Conservation (phyloP, 257 asterid genomes). For the Coffea canephora region DNA sequence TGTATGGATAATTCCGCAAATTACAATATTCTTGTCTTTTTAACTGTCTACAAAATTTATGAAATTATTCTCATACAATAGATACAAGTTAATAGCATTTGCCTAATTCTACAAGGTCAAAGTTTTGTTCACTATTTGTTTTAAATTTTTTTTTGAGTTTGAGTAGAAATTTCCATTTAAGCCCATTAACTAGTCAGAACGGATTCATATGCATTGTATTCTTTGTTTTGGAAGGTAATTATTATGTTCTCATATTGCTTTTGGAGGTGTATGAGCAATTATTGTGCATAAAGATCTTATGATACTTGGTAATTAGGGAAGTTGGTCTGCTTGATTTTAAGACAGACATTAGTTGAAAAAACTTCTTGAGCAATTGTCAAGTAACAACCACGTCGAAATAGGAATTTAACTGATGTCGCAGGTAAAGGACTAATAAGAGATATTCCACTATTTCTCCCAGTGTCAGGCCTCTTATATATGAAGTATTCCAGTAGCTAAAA, state of each 20-base stretch:
- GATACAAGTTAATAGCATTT: background rate
- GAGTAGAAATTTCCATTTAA: background rate
- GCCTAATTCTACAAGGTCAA: background rate
- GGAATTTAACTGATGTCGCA: background rate
- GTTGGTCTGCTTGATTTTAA: background rate
- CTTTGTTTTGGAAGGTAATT: background rate
- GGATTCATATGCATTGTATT: background rate
- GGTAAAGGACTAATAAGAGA: background rate
- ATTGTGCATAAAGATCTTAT: background rate
- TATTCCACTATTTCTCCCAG: background rate
- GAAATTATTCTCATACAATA: background rate
- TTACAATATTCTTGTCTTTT: background rate
- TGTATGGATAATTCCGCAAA: background rate
- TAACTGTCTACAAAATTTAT: background rate
- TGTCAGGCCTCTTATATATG: slow-evolving; percentile 8
- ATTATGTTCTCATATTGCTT: background rate
- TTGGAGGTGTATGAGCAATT: background rate
- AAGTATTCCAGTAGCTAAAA: slow-evolving; percentile 20
- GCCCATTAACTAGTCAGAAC: background rate
- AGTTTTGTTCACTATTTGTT: background rate
- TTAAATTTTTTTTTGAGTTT: background rate
- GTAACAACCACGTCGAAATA: background rate
- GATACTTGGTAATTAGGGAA: background rate
- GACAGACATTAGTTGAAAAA: background rate
- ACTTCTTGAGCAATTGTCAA: background rate